Evolutionary conservation across 176 grass and related monocot genomes (phyloP), one percentile per base, ranked within the genome.

Genomic region (Musa itinerans): DNA sequence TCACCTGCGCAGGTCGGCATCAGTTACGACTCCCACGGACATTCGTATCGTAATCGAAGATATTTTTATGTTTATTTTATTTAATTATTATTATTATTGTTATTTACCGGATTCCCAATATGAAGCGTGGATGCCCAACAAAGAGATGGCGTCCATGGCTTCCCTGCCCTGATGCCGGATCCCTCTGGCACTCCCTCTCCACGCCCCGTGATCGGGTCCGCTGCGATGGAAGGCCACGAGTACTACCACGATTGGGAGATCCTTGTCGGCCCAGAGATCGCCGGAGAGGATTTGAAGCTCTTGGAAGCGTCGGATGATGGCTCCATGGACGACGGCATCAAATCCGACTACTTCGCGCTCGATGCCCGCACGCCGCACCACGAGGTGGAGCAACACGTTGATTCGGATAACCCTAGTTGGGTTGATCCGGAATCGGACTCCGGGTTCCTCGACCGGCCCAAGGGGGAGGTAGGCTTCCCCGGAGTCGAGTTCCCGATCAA

Each of bases 341-440:
- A 94, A 86, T 34, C 78, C 57, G 95, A 94, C 72, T 94, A 94
- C 81, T 94, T 94, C 91, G 82, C 84, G 21, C 88, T 99, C 53
- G 83, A 79, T 61, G 91, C 83, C 9, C 82, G 82, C 75, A 91
- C 89, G 68, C 26, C 82, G 1, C n/a, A 74, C 76, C 82, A 78
- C 3, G 77, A 71, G 19, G 83, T 82, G 57, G 90, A 66, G 72
- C 67, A 69, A n/a, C 79, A 63, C 8, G 81, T 43, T 53, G 78
- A 79, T 58, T 86, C 86, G 11, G 83, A 86, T 66, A 86, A 53
- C 82, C 61, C 82, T 50, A 87, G 84, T 64, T 87, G 90, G 86
- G 84, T 99, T 76, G 95, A 94, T 43, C 86, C 95, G 11, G 86
- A 99, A 56, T 86, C 90, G 1, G 49, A 65, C 59, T 65, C 61